Conservation (phyloP, 2,329 filamentous ascomycete genomes). For the Talaromyces pinophilus region DNA sequence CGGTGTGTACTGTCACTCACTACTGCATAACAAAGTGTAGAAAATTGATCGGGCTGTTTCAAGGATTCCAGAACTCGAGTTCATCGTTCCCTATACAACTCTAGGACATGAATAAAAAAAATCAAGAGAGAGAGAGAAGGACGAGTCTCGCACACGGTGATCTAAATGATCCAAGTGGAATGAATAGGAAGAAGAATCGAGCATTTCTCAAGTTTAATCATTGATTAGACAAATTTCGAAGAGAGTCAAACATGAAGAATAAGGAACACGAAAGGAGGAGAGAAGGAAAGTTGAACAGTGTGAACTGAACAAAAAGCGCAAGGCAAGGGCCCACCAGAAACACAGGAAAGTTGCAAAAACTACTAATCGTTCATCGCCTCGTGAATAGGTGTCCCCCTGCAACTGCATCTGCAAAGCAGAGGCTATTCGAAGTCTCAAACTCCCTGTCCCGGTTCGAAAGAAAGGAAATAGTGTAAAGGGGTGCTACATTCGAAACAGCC, state of each 20-base stretch:
- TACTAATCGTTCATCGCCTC: background rate
- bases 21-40: too few relatives aligned
- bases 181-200: background rate
- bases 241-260: background rate
- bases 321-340: background rate
- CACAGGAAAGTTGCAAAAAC: background rate
- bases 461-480: background rate
- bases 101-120: background rate
- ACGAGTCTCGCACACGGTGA: too few relatives aligned
- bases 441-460: background rate
- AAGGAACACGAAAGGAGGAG: background rate
- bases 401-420: background rate
- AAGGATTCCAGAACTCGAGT: too few relatives aligned
- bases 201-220: slow-evolving; percentile 4
- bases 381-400: background rate
- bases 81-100: too few relatives aligned
- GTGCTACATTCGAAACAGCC: background rate
- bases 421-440: slow-evolving; percentile 6
- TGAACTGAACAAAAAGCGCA: slow-evolving; percentile 1
- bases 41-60: too few relatives aligned
- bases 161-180: background rate
- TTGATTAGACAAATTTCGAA: slow-evolving; percentile 2
- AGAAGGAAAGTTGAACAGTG: background rate
- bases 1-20: background rate
- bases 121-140: background rate